Conservation (phyloP, 2,329 filamentous ascomycete genomes). For the Erysiphe pulchra region DNA sequence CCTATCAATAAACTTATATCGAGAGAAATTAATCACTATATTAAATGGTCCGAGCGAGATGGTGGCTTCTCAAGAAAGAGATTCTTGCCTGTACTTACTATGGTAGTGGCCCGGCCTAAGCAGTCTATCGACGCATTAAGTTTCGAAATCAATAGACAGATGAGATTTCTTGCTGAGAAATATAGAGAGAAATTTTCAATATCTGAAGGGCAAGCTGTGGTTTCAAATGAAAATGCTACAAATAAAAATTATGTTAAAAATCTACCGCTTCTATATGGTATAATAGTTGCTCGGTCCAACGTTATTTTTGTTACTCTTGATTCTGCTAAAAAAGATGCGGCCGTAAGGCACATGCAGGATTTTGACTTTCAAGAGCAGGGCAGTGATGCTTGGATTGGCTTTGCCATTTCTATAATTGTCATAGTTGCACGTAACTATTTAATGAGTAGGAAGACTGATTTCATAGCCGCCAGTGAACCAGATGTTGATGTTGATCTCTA, state of each 20-base stretch:
- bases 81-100: conserved; percentile 11
- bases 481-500: conserved; percentile 7
- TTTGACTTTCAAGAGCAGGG: conserved; percentile 10
- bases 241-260: conserved; percentile 6
- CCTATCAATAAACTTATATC: conserved; percentile 9
- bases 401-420: conserved; percentile 13
- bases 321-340: conserved; percentile 8
- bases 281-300: conserved; percentile 10
- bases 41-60: conserved; percentile 14
- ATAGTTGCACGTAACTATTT: conserved; percentile 12
- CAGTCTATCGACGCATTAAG: conserved; percentile 6
- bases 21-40: conserved; percentile 11
- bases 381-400: conserved; percentile 14
- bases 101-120: conserved; percentile 5
- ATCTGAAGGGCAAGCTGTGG: conserved; percentile 1
- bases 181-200: conserved; percentile 8
- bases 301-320: conserved; percentile 12
- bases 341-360: conserved; percentile 7
- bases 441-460: conserved; percentile 10
- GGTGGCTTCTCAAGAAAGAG: conserved; percentile 10
- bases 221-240: conserved; percentile 5
- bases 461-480: conserved; percentile 7
- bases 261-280: conserved; percentile 14
- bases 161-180: conserved; percentile 9
- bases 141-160: conserved; percentile 7